Evolutionary conservation across 345 rosid species (phyloP).

Genomic region (Euphorbia tirucalli): DNA sequence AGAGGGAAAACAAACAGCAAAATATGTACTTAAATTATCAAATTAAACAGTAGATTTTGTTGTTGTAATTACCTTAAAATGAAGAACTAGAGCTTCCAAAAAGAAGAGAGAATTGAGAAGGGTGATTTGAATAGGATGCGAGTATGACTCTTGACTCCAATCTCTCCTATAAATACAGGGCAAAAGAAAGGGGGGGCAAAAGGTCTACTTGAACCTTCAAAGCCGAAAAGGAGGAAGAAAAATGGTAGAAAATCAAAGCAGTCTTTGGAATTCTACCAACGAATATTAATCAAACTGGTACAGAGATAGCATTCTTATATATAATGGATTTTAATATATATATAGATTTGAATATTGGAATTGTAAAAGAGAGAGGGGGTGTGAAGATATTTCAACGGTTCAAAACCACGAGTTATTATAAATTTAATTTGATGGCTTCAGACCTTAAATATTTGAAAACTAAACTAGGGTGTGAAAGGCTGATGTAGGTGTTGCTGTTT

Average conservation of each 20-base stretch:
- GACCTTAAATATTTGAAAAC: too few relatives aligned
- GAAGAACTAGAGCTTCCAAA: neutral
- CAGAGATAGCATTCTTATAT: too few relatives aligned
- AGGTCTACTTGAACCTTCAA: constrained; percentile 22
- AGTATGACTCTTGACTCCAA: neutral
- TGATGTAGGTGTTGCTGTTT: too few relatives aligned
- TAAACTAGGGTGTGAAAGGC: too few relatives aligned
- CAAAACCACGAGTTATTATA: neutral
- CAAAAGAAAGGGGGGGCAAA: neutral
- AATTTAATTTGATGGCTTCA: too few relatives aligned
- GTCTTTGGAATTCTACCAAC: neutral
- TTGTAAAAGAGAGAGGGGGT: too few relatives aligned
- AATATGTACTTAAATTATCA: neutral
- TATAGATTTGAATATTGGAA: constrained; percentile 16
- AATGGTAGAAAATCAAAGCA: neutral
- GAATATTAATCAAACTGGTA: neutral
- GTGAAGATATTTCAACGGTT: neutral
- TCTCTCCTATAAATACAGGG: constrained; percentile 8
- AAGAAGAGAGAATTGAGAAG: neutral
- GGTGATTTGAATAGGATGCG: neutral
- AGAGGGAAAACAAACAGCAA: neutral
- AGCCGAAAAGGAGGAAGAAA: constrained; percentile 1
- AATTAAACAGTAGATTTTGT: too few relatives aligned
- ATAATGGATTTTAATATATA: too few relatives aligned
- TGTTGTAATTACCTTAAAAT: constrained; percentile 9